Base-by-base conservation (phyloP, 352 stramenopile species). In the Phytophthora hybrid region DNA sequence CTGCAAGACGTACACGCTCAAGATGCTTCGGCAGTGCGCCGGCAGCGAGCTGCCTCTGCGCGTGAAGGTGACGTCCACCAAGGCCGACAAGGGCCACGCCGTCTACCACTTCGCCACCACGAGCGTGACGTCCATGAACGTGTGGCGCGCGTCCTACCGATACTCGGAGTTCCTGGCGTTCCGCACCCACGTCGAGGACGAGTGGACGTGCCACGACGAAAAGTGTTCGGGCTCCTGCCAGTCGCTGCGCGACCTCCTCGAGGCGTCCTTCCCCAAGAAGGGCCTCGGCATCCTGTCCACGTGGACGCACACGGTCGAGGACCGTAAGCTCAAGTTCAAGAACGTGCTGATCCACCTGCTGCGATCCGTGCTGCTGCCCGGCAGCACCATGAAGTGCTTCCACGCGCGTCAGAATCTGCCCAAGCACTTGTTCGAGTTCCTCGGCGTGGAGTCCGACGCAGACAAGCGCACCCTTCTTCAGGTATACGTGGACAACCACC, bases 101-200 rank as follows among this genome's bases (percentile, higher is more conserved):
- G 75, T 90, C 18, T 90, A 92, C 71, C 63, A 81, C 69, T 78
- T 76, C 70, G 79, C 68, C 54, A 84, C 85, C 57, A 76, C 79
- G n/a, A 89, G 82, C 62, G 66, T 88, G 23, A 72, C 79, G 21
- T 81, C 81, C 26, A 79, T 87, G 67, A 79, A 84, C 71, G 66
- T 63, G 53, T 90, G 82, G 81, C 70, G 66, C 18, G 80, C 85
- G 31, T 79, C 82, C 55, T 92, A 90, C 78, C 83, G 81, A 18
- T 90, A 88, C 81, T 91, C 81, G 31, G 82, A 92, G 74, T 88
- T 93, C 58, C 67, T 81, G 61, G 74, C 79, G 9, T 89, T 93
- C 71, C 87, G 85, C 61, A 79, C 67, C 68, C 74, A 84, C 49
- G 70, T 93, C 41, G 77, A 87, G 14, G 79, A 91, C 49, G 63